Evolutionary conservation across 1,284 basidiomycete genomes (phyloP), one percentile per base, ranked within the genome.

Genomic region (Heimioporus retisporus): DNA sequence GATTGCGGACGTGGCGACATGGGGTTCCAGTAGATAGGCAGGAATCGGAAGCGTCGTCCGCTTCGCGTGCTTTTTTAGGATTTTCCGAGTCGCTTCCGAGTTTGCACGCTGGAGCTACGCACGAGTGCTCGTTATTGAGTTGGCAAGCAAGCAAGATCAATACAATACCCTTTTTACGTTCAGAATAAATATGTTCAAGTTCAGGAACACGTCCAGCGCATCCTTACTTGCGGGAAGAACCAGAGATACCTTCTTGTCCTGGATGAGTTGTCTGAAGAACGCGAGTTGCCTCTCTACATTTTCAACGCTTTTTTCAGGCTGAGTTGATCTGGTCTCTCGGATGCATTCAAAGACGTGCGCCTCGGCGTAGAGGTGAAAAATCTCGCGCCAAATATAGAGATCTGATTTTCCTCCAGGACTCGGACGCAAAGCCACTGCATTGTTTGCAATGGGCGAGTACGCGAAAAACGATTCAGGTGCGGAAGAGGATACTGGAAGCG

Each of bases 61-160:
- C 79, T 98, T 98, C 40, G 94, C 89, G 77, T 98, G 97, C 78
- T 98, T 98, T 85, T 98, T 98, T 68, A 98, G 87, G 68, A 96
- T 96, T 81, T 96, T 96, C 55, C 94, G 88, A 3, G 90, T 92
- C 2, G 96, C 97, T 78, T 98, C 96, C 11, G 93, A 86, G 72
- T 96, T 98, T 13, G 95, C 95, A 46, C 88, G 81, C 78, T 97
- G 93, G 75, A 95, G 93, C 90, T 93, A 56, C 21, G 51, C 53
- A 56, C 21, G 51, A 23, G 16, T 42, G 43, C 19, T 18, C 48
- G 46, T 8, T 1, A 19, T 19, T 65, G 44, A 60, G 54, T 31
- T 43, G 44, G 59, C 16, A n/a, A 0, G 25, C 3, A 48, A 55
- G 35, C 6, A n/a, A 31, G 28, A 6, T 8, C 40, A 19, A 59